phyloP scores from a whole-genome alignment of 306 rosid species.

The Malus sylvestris region DNA sequence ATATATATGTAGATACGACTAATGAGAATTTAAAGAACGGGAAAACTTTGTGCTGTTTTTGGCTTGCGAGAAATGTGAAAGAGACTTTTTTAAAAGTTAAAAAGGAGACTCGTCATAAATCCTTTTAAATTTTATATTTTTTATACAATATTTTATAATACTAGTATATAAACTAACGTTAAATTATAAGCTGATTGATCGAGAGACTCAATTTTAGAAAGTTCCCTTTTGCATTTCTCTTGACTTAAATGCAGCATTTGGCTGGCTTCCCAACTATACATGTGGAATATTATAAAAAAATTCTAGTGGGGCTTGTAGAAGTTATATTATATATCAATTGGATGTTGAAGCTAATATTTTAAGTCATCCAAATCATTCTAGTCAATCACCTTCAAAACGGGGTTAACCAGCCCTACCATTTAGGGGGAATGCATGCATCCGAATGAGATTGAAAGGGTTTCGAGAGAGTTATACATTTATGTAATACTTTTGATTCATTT shows the following conservation, averaged over 20 bases:
- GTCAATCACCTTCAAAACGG: background rate
- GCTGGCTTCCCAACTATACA: background rate
- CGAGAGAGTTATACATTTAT: too few species aligned
- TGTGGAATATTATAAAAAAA: background rate
- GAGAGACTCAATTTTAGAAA: too few species aligned
- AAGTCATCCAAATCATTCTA: background rate
- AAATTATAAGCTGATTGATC: too few species aligned
- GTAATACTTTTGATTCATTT: too few species aligned
- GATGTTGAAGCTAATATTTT: background rate
- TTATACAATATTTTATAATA: too few species aligned
- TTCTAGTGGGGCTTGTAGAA: background rate
- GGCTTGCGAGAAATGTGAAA: background rate
- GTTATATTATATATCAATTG: background rate
- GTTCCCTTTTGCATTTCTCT: too few species aligned
- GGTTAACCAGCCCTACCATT: background rate
- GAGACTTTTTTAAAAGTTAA: too few species aligned
- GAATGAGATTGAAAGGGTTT: too few species aligned
- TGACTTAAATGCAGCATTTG: too few species aligned
- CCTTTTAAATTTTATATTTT: too few species aligned
- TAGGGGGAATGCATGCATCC: too few species aligned
- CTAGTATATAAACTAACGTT: fast-evolving
- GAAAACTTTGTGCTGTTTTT: background rate
- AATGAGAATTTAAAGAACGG: background rate
- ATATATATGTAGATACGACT: background rate
- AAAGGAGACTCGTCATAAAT: fast-evolving